phyloP scores from a whole-genome alignment of 2,329 filamentous ascomycete species.

The Magnaporthiopsis incrustans region DNA sequence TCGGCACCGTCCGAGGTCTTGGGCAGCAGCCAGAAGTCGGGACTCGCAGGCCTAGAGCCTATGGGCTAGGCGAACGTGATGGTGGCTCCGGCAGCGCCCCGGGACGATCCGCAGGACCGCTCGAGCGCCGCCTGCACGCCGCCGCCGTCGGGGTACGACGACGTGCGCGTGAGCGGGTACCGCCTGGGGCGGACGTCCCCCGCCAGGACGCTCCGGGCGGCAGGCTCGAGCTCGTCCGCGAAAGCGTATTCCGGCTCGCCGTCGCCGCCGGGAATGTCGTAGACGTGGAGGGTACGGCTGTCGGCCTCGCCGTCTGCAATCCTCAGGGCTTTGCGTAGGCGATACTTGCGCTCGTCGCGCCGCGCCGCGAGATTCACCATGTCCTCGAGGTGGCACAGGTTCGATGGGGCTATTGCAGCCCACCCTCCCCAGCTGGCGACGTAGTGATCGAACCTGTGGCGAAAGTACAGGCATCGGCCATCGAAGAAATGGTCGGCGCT shows the following conservation, averaged over 20 bases:
- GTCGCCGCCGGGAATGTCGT: neutral
- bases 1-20: neutral
- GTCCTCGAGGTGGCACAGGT: neutral
- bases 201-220: neutral
- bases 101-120: too few species aligned
- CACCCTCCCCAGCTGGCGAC: neutral
- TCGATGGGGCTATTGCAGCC: neutral
- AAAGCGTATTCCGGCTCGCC: neutral
- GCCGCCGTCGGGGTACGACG: neutral
- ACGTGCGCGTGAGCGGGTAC: neutral
- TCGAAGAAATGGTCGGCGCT: neutral
- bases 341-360: neutral
- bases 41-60: neutral
- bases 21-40: neutral
- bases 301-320: neutral
- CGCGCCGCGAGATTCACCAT: neutral
- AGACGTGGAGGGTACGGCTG: neutral
- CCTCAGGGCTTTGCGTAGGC: neutral
- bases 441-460: neutral
- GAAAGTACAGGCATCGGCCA: neutral
- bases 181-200: neutral
- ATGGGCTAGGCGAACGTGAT: neutral
- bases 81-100: neutral
- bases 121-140: neutral
- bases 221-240: neutral